Evolutionary conservation across 495 filamentous ascomycete genomes (phyloP).

Genomic region (Penicillium arizonense): DNA sequence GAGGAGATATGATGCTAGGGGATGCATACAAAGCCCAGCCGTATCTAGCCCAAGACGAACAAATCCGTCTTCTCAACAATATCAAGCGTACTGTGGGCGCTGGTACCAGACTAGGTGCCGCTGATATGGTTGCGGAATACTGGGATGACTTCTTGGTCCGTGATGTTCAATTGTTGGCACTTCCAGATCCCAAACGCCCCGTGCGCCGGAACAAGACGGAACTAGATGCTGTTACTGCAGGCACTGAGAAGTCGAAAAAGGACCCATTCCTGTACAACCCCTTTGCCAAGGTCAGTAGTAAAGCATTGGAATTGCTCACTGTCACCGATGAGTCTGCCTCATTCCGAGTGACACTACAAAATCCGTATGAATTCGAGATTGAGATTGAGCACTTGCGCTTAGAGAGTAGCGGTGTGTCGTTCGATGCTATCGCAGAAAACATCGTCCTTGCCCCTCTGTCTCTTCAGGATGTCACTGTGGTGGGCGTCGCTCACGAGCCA

Average conservation of each 20-base stretch:
- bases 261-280: slow-evolving; percentile 94
- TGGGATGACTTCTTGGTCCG: slow-evolving; percentile 96
- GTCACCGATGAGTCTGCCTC: slow-evolving; percentile 72
- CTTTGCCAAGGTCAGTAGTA: slow-evolving; percentile 67
- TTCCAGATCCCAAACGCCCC: slow-evolving; percentile 53
- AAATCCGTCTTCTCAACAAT: slow-evolving; percentile 74
- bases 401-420: slow-evolving; percentile 65
- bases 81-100: slow-evolving; percentile 79
- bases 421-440: slow-evolving; percentile 62
- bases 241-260: slow-evolving; percentile 51
- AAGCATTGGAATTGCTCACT: slow-evolving; percentile 61
- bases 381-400: slow-evolving; percentile 82
- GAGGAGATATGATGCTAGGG: slow-evolving; percentile 72
- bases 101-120: slow-evolving; percentile 68
- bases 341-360: slow-evolving; percentile 83
- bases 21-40: slow-evolving; percentile 47
- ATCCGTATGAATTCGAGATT: slow-evolving; percentile 89
- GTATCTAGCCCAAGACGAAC: slow-evolving; percentile 74
- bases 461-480: slow-evolving; percentile 72
- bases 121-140: slow-evolving; percentile 73
- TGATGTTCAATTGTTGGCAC: slow-evolving; percentile 66
- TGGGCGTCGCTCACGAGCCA: slow-evolving; percentile 60
- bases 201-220: slow-evolving; percentile 70
- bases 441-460: slow-evolving; percentile 75
- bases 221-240: slow-evolving; percentile 58